These are phyloP conservation scores for Coemansia aciculifera DNA, from an alignment of 192 early-diverging fungal species.

Conservation along the genomic window DNA sequence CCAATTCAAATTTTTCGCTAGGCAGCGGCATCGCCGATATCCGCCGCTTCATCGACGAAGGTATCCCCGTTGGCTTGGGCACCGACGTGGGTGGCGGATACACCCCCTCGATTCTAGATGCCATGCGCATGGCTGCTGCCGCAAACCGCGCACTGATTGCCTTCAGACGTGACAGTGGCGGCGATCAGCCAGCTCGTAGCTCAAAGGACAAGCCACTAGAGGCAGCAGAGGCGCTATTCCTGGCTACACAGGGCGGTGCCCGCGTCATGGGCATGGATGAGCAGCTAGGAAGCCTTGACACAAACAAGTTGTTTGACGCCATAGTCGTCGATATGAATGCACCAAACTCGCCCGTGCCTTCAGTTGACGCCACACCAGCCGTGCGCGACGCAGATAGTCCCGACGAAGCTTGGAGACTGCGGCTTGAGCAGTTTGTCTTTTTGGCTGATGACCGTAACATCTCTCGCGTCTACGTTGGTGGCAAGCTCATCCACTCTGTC, in stretches of 20 bases:
- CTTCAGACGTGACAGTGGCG: slow-evolving; percentile 24
- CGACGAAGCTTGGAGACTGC: slow-evolving; percentile 38
- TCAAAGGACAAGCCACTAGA: slow-evolving; percentile 55
- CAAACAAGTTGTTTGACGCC: slow-evolving; percentile 93
- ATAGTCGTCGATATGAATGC: slow-evolving; percentile 75
- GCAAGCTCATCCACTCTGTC: slow-evolving; percentile 54
- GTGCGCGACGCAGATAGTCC: slow-evolving; percentile 10
- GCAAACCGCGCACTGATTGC: slow-evolving; percentile 66
- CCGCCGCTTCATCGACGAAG: slow-evolving; percentile 66
- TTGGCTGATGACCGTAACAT: slow-evolving; percentile 89
- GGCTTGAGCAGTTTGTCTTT: slow-evolving; percentile 85
- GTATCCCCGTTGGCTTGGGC: slow-evolving; percentile 87
- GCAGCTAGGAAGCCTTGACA: slow-evolving; percentile 77
- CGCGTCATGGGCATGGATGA: slow-evolving; percentile 71
- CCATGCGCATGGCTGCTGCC: slow-evolving; percentile 78
- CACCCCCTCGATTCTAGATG: slow-evolving; percentile 80
- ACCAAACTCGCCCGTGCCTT: slow-evolving; percentile 53
- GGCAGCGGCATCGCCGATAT: slow-evolving; percentile 81
- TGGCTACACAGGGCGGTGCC: slow-evolving; percentile 92
- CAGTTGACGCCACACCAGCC: slow-evolving; percentile 21
- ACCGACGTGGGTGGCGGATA: slow-evolving; percentile 93
- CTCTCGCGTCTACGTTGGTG: slow-evolving; percentile 76
- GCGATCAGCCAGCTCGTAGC: not conserved
- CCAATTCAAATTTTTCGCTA: slow-evolving; percentile 87
- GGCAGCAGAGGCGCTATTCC: slow-evolving; percentile 73